Evolutionary conservation across 2,329 filamentous ascomycete genomes (phyloP), one percentile per base, ranked within the genome.

Genomic region (Chaetomium globosum): DNA sequence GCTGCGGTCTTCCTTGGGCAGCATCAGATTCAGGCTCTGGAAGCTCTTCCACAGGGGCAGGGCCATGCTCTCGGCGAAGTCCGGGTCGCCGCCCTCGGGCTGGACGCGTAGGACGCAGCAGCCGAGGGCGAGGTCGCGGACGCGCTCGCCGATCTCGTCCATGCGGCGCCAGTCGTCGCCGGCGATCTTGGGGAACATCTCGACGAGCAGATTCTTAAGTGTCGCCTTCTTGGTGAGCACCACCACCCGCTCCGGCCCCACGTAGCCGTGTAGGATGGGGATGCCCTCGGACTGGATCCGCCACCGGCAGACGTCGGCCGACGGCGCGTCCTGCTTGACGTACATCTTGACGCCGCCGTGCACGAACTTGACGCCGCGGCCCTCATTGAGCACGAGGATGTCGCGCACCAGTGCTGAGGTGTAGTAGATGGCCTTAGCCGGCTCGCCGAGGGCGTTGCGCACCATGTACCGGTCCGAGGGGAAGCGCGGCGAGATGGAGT

Each of bases 311-410:
- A 95, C 90, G 62, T 93, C 89, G 43, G 89, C 88, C 5, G 89
- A 90, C 66, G 96, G 93, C 0, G 92, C 90, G 74, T 97, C 93
- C 77, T 98, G 94, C 81, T 96, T 97, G 82, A 98, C 95, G 76
- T 96, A 99, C 92, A 98, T 98, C 80, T 96, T 96, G 39, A 99
- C 93, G 69, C 95, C 95, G 59, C 90, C 94, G 78, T 99, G 95
- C 58, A 99, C 91, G 75, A 99, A 97, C 76, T 95, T 96, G 78
- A 98, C 89, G 54, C 93, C 93, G 31, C 90, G 89, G 52, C 92
- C 91, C 77, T 97, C 93, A 76, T 99, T 99, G 74, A 89, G 85
- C 4, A 84, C 86, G 3, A 99, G 84, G 61, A 99, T 95, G 69
- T 94, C 90, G 36, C 93, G 90, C 26, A 92, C 89, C 13, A 98